Evolutionary conservation across 2,329 filamentous ascomycete genomes (phyloP).

Genomic region (Beauveria varroae): DNA sequence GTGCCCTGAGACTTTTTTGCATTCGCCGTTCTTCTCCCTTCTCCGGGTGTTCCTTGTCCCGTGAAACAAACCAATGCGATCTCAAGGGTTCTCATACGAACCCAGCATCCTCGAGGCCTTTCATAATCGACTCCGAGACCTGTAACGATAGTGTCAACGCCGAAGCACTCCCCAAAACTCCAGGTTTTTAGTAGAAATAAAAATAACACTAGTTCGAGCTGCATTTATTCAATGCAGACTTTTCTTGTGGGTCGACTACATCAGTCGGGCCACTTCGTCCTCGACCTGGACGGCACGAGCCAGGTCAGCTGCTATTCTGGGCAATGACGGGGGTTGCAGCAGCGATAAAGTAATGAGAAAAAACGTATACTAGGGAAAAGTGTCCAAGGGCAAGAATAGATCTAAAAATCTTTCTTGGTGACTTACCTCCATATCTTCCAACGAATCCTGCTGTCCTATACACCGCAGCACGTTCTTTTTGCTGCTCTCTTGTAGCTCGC

Average conservation of each 20-base stretch:
- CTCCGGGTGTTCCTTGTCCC: neutral
- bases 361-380: neutral
- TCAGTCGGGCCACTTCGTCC: conserved; percentile 85
- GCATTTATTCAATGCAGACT: neutral
- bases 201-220: neutral
- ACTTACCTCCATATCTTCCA: conserved; percentile 99
- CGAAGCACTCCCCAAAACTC: conserved; percentile 9
- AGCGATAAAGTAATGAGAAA: neutral
- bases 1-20: conserved; percentile 22
- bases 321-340: neutral
- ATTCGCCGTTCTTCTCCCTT: neutral
- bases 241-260: conserved; percentile 43
- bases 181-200: conserved; percentile 11
- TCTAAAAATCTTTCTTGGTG: neutral
- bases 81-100: conserved; percentile 26
- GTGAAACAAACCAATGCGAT: neutral
- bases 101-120: conserved; percentile 32
- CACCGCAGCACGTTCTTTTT: conserved; percentile 98
- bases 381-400: neutral
- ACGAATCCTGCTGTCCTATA: conserved; percentile 92
- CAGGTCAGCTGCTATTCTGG: conserved; percentile 9
- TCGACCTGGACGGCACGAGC: conserved; percentile 63
- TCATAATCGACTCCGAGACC: conserved; percentile 28
- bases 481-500: conserved; percentile 97
- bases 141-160: conserved; percentile 17